phyloP scores from a whole-genome alignment of 139 green algal species.

The Pleodorina starrii region DNA sequence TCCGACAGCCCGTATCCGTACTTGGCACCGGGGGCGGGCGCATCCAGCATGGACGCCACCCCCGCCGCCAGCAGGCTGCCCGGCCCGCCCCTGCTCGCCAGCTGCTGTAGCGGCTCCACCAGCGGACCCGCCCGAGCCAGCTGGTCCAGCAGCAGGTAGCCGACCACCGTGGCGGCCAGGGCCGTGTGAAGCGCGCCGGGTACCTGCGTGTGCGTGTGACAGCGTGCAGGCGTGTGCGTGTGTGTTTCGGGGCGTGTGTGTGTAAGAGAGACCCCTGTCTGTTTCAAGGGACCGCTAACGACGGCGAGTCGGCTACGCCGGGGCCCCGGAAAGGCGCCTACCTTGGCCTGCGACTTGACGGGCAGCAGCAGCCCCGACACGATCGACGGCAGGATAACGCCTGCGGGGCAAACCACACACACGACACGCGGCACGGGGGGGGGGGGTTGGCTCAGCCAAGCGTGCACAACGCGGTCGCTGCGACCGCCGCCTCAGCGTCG shows the following conservation, averaged over 20 bases:
- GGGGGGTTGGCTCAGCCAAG: too few species aligned
- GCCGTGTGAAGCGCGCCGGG: slow-evolving; percentile 20
- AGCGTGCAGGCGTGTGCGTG: too few species aligned
- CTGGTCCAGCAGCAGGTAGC: slow-evolving; percentile 46
- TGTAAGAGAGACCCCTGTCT: too few species aligned
- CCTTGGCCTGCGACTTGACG: slow-evolving; percentile 24
- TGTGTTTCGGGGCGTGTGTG: too few species aligned
- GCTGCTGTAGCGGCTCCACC: slow-evolving; percentile 48
- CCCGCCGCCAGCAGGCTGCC: slow-evolving; percentile 11
- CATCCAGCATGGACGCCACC: slow-evolving; percentile 5
- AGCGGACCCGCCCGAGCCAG: slow-evolving; percentile 26
- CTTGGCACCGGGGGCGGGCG: background rate
- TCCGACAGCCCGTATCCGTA: slow-evolving; percentile 51
- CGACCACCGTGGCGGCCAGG: slow-evolving; percentile 18
- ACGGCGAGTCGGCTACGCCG: too few species aligned
- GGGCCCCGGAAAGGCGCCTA: too few species aligned
- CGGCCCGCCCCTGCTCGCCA: background rate
- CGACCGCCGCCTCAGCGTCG: too few species aligned
- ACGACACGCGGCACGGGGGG: too few species aligned
- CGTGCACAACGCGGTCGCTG: too few species aligned
- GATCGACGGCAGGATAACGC: slow-evolving; percentile 22
- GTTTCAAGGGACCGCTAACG: too few species aligned
- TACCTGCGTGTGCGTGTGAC: slow-evolving; percentile 42
- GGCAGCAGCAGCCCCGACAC: slow-evolving; percentile 37
- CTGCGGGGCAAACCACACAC: slow-evolving; percentile 16